Evolutionary conservation across 331 rosid species (phyloP).

Genomic region (Stylosanthes scabra): DNA sequence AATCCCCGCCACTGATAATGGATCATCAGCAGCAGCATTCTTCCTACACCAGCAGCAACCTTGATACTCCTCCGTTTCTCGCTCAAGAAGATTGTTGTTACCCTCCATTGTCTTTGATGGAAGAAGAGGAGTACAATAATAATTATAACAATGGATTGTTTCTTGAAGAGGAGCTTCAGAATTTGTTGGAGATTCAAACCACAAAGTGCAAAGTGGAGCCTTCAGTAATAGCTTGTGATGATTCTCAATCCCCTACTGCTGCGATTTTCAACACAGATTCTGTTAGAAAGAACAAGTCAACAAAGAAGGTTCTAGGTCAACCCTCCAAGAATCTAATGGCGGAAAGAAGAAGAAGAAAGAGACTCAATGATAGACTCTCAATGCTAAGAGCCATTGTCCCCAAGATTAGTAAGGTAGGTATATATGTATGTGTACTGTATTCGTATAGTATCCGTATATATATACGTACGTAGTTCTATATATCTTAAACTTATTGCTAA

Average conservation of each 20-base stretch:
- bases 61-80: conserved; percentile 54
- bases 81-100: conserved; percentile 49
- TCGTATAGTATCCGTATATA: too few relatives aligned
- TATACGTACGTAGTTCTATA: too few relatives aligned
- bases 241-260: conserved; percentile 60
- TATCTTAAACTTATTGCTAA: too few relatives aligned
- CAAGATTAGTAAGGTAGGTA: conserved; percentile 98
- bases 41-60: conserved; percentile 27
- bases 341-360: conserved; percentile 87
- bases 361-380: conserved; percentile 88
- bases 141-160: conserved; percentile 23
- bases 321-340: conserved; percentile 99
- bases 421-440: background rate
- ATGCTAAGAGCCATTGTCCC: conserved; percentile 98
- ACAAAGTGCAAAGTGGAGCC: conserved; percentile 70
- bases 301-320: conserved; percentile 83
- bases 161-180: conserved; percentile 67
- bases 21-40: conserved; percentile 37
- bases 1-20: conserved; percentile 54
- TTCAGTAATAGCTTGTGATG: background rate
- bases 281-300: conserved; percentile 48
- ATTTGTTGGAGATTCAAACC: conserved; percentile 68
- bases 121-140: conserved; percentile 59
- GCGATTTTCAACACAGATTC: conserved; percentile 51
- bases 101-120: conserved; percentile 55